Percentiles rank a stretch among this genome's conserved stretches.
These are phyloP conservation scores for Phoenix dactylifera DNA, from an alignment of 176 grass and related monocot genomes.

Conservation along the genomic window DNA sequence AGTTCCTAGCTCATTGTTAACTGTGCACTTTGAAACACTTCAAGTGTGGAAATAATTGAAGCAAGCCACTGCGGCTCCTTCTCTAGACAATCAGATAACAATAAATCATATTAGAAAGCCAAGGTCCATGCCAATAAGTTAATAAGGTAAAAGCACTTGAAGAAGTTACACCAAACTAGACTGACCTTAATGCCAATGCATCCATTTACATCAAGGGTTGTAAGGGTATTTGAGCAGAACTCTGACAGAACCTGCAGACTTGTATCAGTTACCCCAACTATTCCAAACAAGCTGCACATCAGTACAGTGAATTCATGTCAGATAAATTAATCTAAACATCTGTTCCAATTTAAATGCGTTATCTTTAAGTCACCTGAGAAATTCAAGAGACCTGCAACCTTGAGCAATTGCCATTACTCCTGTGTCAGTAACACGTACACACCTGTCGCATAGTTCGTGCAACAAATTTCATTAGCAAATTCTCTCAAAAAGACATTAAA, in stretches of 20 bases:
- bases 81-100: slow-evolving; percentile 28
- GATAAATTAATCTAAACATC: background rate
- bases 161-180: background rate
- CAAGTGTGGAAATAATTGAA: slow-evolving; percentile 45
- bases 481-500: background rate
- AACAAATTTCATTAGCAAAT: background rate
- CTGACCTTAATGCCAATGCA: slow-evolving; percentile 77
- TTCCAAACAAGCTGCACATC: slow-evolving; percentile 66
- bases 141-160: background rate
- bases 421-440: slow-evolving; percentile 69
- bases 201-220: slow-evolving; percentile 87
- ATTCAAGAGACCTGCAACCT: slow-evolving; percentile 51
- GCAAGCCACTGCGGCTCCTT: slow-evolving; percentile 53
- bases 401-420: slow-evolving; percentile 62
- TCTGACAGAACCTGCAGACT: slow-evolving; percentile 68
- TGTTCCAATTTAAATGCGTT: slow-evolving; percentile 1
- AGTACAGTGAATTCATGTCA: background rate
- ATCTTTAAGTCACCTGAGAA: slow-evolving; percentile 51
- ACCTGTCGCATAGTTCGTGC: slow-evolving; percentile 39
- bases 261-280: slow-evolving; percentile 72
- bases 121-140: background rate
- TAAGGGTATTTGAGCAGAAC: slow-evolving; percentile 48
- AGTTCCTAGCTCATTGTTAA: slow-evolving; percentile 6
- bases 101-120: background rate
- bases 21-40: slow-evolving; percentile 90